These are phyloP conservation scores for Xylariaceae sp. DNA, from an alignment of 2,329 filamentous ascomycete genomes.

Conservation along the genomic window DNA sequence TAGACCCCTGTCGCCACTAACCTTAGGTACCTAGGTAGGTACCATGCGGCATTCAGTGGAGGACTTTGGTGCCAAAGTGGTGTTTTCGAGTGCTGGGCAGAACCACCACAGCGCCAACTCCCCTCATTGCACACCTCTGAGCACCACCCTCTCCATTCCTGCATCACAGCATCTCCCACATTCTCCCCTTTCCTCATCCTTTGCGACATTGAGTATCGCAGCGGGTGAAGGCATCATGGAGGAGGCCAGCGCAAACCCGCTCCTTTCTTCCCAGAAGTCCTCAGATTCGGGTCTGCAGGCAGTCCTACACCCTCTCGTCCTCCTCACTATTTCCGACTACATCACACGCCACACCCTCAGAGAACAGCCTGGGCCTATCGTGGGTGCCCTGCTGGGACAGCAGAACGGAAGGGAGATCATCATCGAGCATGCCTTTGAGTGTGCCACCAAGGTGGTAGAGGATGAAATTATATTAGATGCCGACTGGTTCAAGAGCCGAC, in stretches of 20 bases:
- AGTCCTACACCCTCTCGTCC: conserved; percentile 86
- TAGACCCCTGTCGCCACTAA: no score
- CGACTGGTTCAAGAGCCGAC: conserved; percentile 70
- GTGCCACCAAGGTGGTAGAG: conserved; percentile 54
- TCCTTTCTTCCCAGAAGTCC: conserved; percentile 65
- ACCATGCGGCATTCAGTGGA: no score
- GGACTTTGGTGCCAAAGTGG: no score
- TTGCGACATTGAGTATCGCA: neutral
- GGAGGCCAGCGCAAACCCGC: conserved; percentile 47
- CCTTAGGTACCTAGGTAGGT: no score
- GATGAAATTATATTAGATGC: conserved; percentile 62
- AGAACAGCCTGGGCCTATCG: conserved; percentile 69
- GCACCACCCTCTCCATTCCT: neutral
- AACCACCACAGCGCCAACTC: no score
- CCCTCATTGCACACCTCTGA: no score
- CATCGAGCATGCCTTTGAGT: conserved; percentile 90
- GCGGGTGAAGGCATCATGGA: conserved; percentile 44
- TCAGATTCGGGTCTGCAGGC: conserved; percentile 74
- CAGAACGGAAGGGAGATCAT: conserved; percentile 89
- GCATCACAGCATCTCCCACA: neutral
- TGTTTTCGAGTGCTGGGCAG: no score
- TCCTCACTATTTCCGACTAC: conserved; percentile 95
- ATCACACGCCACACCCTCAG: conserved; percentile 87
- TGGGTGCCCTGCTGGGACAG: conserved; percentile 86
- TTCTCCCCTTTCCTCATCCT: conserved; percentile 1